These are phyloP conservation scores for Eucalyptus victrix DNA, from an alignment of 345 rosid genomes.

Conservation along the genomic window DNA sequence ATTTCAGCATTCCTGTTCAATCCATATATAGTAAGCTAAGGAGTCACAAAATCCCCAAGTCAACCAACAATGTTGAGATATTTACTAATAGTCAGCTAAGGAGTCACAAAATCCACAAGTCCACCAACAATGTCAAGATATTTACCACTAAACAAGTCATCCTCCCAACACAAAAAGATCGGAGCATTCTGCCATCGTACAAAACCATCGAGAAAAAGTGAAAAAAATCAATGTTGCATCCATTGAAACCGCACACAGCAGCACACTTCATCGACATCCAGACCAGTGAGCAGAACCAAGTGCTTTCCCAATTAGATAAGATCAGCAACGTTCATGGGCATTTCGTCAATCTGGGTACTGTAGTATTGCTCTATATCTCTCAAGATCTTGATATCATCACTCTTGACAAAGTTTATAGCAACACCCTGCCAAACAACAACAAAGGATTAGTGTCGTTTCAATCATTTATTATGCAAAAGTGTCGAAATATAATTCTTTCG, in stretches of 20 bases:
- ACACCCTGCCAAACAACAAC: conserved; percentile 50
- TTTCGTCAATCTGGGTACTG: conserved; percentile 93
- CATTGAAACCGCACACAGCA: not conserved
- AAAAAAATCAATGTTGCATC: not conserved
- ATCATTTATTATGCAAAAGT: not conserved
- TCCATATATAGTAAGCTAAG: not conserved
- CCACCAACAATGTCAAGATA: not conserved
- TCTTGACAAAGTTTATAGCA: conserved; percentile 82
- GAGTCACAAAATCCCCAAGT: not conserved
- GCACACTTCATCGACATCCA: not conserved
- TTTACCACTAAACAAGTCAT: not conserved
- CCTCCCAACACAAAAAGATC: not conserved
- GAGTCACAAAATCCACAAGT: not conserved
- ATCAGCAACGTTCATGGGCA: conserved; percentile 94
- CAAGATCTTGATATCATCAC: conserved; percentile 79
- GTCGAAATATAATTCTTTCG: not conserved
- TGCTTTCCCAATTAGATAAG: conserved; percentile 25
- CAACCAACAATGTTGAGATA: not conserved
- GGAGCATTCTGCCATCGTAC: not conserved
- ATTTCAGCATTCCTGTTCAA: not conserved
- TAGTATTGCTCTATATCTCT: conserved; percentile 86
- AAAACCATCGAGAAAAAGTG: not conserved
- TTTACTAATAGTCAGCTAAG: not conserved
- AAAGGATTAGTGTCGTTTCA: not conserved
- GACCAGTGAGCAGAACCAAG: not conserved